A percentile compares a stretch with the other conserved stretches of the same genome.
phyloP scores from a whole-genome alignment of 441 rosid genomes.

The Erodium trifolium region DNA sequence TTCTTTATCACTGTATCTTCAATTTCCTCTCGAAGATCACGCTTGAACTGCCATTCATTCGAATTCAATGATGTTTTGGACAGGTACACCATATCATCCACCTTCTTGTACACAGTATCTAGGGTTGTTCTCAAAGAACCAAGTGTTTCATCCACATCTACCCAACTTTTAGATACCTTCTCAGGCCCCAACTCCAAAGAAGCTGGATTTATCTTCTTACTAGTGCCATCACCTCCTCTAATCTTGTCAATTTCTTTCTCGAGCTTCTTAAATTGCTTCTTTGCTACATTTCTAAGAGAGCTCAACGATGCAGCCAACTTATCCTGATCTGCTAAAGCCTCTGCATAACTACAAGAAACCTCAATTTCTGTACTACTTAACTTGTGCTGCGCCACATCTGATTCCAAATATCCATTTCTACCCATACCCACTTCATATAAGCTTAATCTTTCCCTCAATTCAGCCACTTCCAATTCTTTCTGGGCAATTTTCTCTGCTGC shows the following conservation, averaged over 20 bases:
- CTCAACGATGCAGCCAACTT: conserved; percentile 29
- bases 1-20: conserved; percentile 39
- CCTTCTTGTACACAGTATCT: conserved; percentile 32
- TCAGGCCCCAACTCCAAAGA: conserved; percentile 39
- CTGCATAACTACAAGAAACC: conserved; percentile 18
- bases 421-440: conserved; percentile 30
- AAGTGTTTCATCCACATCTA: conserved; percentile 39
- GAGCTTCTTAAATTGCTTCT: conserved; percentile 50
- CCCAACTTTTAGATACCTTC: conserved; percentile 35
- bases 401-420: conserved; percentile 21
- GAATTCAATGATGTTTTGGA: conserved; percentile 29
- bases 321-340: conserved; percentile 18
- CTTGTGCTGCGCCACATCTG: conserved; percentile 14
- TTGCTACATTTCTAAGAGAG: conserved; percentile 32
- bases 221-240: conserved; percentile 32
- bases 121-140: conserved; percentile 40
- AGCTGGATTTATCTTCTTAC: conserved; percentile 30
- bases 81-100: conserved; percentile 27
- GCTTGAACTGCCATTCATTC: conserved; percentile 45
- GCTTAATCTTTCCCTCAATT: conserved; percentile 34
- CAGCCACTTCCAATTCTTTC: conserved; percentile 58
- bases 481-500: conserved; percentile 54
- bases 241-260: conserved; percentile 44
- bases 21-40: conserved; percentile 39
- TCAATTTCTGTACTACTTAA: conserved; percentile 12